Conservation (phyloP, 805 yeast species). For the Wickerhamomyces rabaulensis region DNA sequence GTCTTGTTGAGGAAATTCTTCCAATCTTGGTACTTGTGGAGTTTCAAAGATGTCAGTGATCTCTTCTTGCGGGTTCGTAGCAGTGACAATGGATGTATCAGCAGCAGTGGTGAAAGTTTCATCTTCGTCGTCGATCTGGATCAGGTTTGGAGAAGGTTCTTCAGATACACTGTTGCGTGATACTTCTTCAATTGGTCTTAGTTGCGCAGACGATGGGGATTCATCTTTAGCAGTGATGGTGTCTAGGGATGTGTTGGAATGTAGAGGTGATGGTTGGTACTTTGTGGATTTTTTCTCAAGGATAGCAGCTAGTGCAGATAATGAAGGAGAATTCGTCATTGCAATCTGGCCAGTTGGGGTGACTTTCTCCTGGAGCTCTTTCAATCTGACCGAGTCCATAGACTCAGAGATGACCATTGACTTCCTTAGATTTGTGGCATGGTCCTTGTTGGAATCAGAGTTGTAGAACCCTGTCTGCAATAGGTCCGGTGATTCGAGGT, state of each 20-base stretch:
- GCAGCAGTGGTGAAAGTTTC: constrained; percentile 3
- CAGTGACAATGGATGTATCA: constrained; percentile 13
- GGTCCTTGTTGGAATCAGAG: constrained; percentile 13
- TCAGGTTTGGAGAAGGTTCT: constrained; percentile 29
- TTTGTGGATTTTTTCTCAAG: constrained; percentile 31
- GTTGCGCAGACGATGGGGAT: neutral
- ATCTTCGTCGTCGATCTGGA: constrained; percentile 28
- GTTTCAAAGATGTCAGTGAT: constrained; percentile 22
- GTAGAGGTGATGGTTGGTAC: constrained; percentile 11
- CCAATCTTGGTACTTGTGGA: constrained; percentile 16
- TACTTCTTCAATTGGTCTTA: neutral
- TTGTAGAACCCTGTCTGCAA: constrained; percentile 18
- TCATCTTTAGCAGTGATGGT: constrained; percentile 8
- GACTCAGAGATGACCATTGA: constrained; percentile 22
- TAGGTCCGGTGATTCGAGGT: constrained; percentile 12
- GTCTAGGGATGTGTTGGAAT: constrained; percentile 8
- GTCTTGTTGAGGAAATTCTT: neutral
- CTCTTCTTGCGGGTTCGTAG: constrained; percentile 5
- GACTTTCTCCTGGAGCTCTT: constrained; percentile 3
- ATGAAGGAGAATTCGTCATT: constrained; percentile 38
- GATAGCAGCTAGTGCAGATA: constrained; percentile 37
- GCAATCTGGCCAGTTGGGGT: constrained; percentile 13
- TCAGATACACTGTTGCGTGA: neutral
- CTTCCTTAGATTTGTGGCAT: constrained; percentile 18
- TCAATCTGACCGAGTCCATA: constrained; percentile 14